Conservation (phyloP, 192 early-diverging fungal species). For the Backusella circina region DNA sequence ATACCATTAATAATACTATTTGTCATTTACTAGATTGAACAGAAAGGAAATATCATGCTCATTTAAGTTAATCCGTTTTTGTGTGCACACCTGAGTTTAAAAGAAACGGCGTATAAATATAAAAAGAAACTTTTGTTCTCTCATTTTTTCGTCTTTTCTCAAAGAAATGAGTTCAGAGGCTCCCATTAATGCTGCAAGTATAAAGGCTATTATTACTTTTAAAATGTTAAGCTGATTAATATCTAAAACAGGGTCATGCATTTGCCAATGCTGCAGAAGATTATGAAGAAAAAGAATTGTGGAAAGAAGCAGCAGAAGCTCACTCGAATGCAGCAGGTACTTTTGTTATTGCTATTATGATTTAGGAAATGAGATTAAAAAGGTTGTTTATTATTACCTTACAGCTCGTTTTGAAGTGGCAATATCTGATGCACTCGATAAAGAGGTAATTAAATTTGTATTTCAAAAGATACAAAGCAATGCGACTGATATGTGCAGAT, state of each 20-base stretch:
- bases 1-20: too few relatives aligned
- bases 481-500: not conserved
- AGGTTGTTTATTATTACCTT: not conserved
- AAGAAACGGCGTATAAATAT: not conserved
- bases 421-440: slow-evolving; percentile 51
- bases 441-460: slow-evolving; percentile 38
- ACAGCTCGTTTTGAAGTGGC: slow-evolving; percentile 57
- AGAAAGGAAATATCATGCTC: too few relatives aligned
- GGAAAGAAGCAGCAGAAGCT: slow-evolving; percentile 56
- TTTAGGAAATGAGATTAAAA: not conserved
- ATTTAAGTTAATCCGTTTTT: too few relatives aligned
- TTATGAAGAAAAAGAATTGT: slow-evolving; percentile 47
- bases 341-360: not conserved
- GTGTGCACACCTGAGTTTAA: not conserved
- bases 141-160: not conserved
- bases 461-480: not conserved
- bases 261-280: slow-evolving; percentile 66
- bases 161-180: slow-evolving; percentile 15
- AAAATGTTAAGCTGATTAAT: not conserved
- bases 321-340: slow-evolving; percentile 70
- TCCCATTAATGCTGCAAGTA: slow-evolving; percentile 19
- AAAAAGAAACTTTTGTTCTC: not conserved
- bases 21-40: too few relatives aligned
- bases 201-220: not conserved
- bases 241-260: slow-evolving; percentile 52